Conservation (phyloP, 1,284 basidiomycete species). For the Ganoderma lucidum region DNA sequence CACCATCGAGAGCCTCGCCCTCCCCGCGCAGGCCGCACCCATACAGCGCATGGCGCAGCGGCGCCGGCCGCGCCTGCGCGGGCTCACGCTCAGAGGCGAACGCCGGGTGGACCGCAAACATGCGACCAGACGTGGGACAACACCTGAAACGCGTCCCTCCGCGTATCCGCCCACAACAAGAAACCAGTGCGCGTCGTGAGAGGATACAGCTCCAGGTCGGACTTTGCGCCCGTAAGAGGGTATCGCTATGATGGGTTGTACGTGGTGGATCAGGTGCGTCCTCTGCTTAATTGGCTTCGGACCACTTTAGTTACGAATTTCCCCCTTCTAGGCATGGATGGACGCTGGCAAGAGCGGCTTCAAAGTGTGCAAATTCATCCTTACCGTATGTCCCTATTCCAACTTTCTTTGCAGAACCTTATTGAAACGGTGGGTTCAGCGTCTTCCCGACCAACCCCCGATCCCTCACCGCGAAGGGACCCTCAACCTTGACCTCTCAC, state of each 20-base stretch:
- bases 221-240: conserved; percentile 46
- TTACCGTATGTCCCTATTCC: conserved; percentile 19
- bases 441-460: conserved; percentile 30
- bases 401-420: background rate
- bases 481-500: conserved; percentile 10
- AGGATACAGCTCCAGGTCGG: conserved; percentile 36
- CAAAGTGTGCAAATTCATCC: conserved; percentile 33
- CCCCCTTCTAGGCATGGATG: conserved; percentile 30
- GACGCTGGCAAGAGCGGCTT: conserved; percentile 32
- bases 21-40: conserved; percentile 7
- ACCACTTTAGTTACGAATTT: background rate
- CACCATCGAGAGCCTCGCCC: background rate
- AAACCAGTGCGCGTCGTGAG: conserved; percentile 52
- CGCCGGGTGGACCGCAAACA: conserved; percentile 38
- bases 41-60: background rate
- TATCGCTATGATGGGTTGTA: conserved; percentile 59
- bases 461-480: conserved; percentile 28
- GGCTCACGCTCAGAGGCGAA: conserved; percentile 3
- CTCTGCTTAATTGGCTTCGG: background rate
- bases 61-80: conserved; percentile 12
- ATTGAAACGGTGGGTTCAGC: conserved; percentile 12
- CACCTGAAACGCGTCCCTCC: conserved; percentile 43
- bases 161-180: conserved; percentile 44
- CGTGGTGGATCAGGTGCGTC: conserved; percentile 40
- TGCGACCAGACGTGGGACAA: conserved; percentile 46